These are phyloP conservation scores for Pholiota adiposa DNA, from an alignment of 1,284 basidiomycete species.

Conservation along the genomic window DNA sequence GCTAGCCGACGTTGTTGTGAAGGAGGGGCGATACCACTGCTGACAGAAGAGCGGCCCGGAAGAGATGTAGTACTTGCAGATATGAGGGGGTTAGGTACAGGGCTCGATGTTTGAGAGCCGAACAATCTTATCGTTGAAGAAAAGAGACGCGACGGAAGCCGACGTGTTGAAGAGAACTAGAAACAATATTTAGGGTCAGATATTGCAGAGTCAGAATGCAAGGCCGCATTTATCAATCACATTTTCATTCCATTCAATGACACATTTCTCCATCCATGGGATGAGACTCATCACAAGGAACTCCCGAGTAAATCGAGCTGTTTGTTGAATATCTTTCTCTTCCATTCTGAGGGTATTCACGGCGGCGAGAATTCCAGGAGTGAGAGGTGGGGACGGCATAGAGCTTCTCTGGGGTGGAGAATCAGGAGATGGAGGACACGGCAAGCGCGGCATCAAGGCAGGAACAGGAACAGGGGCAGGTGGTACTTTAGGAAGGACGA, in stretches of 20 bases:
- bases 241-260: constrained; percentile 93
- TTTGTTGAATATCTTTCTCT: constrained; percentile 80
- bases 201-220: neutral
- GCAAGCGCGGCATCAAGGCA: constrained; percentile 65
- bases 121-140: constrained; percentile 93
- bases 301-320: constrained; percentile 86
- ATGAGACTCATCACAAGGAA: constrained; percentile 90
- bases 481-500: constrained; percentile 61
- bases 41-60: constrained; percentile 45
- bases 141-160: constrained; percentile 81
- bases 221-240: constrained; percentile 34
- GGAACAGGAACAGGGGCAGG: constrained; percentile 71
- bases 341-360: constrained; percentile 61
- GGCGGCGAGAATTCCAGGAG: constrained; percentile 12
- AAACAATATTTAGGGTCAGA: neutral
- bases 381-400: constrained; percentile 21
- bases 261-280: constrained; percentile 96
- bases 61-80: constrained; percentile 50
- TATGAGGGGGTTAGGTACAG: constrained; percentile 45
- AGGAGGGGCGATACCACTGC: constrained; percentile 41
- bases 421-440: constrained; percentile 47
- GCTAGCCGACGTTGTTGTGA: constrained; percentile 86
- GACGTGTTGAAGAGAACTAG: constrained; percentile 81
- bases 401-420: constrained; percentile 24
- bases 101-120: constrained; percentile 62